Base-by-base conservation (phyloP, 176 grass and related monocot species). In the Eremochloa ophiuroides region DNA sequence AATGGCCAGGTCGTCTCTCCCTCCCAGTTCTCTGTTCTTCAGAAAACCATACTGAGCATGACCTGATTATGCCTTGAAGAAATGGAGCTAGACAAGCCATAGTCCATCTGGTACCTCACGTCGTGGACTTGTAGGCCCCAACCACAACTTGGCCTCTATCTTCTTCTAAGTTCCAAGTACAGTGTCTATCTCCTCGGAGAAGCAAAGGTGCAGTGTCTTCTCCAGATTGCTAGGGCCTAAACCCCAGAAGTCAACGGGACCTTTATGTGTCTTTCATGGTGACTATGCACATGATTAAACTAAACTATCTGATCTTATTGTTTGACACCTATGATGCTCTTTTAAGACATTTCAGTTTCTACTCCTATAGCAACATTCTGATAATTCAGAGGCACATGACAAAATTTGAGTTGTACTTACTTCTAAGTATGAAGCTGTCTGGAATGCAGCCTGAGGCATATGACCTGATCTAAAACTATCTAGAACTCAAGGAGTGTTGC, bases 141-240 rank as follows among this genome's bases (percentile, higher is more conserved):
- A 7, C 31, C 31, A 25, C 34, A 67, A 10, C 10, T 23, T 41
- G 65, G 22, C 35, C 65, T 40, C 15, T n/a, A 39, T 39, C 18
- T n/a, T 66, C 33, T n/a, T 40, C 35, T 3, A 13, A 68, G 35
- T 25, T 69, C 66, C 17, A 27, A 29, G 55, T 1, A 27, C 74
- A 76, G 53, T 60, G 4, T 29, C 37, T 22, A 69, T 69, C 48
- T 69, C 48, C 37, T 84, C 14, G 74, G 48, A 61, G 50, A 84
- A 34, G 63, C 64, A 84, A 84, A 77, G 73, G 37, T 84, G 33
- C 62, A 68, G 59, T 59, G 59, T 30, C 71, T 69, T 15, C 15
- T 77, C 48, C 48, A 56, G 20, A 31, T 56, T 46, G 18, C 37
- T 46, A 43, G 25, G 8, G 73, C 28, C 62, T 69, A 77, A 43